These are phyloP conservation scores for Bauhinia variegata DNA, from an alignment of 306 rosid species.

Conservation along the genomic window DNA sequence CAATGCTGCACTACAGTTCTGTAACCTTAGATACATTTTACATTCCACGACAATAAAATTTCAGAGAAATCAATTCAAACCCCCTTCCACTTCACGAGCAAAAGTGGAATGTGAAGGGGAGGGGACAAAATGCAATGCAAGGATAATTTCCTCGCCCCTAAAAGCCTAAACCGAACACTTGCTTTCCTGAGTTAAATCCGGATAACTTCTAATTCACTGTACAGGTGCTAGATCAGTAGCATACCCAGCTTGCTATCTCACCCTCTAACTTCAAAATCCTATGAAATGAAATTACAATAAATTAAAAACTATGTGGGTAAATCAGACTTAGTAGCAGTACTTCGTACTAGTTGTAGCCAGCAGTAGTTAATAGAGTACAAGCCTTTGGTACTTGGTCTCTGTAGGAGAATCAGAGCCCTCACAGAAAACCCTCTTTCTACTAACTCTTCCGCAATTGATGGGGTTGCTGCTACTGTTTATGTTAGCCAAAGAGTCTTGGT, in stretches of 20 bases:
- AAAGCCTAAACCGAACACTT: no score
- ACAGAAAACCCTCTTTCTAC: constrained; percentile 68
- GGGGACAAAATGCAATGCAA: no score
- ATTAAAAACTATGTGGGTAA: constrained; percentile 18
- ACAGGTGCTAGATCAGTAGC: no score
- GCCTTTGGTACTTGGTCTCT: constrained; percentile 52
- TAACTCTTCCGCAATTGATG: constrained; percentile 57
- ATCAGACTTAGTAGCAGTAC: no score
- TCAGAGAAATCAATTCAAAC: constrained; percentile 28
- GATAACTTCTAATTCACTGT: no score
- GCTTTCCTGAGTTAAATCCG: neutral
- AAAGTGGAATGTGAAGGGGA: no score
- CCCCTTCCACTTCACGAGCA: constrained; percentile 35
- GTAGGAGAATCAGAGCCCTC: constrained; percentile 70
- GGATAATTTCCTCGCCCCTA: no score
- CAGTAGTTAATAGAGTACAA: constrained; percentile 37
- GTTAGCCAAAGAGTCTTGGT: constrained; percentile 55
- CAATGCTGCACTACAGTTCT: constrained; percentile 22
- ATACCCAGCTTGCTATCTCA: no score
- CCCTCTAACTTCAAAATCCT: no score
- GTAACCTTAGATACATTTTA: constrained; percentile 35
- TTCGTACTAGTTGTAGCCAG: no score
- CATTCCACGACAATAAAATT: constrained; percentile 37
- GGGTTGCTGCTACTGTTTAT: constrained; percentile 37
- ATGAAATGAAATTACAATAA: no score